A percentile compares a stretch with the other conserved stretches of the same genome.
These are phyloP conservation scores for Sporothrix curviconia DNA, from an alignment of 2,329 filamentous ascomycete species.

Conservation along the genomic window DNA sequence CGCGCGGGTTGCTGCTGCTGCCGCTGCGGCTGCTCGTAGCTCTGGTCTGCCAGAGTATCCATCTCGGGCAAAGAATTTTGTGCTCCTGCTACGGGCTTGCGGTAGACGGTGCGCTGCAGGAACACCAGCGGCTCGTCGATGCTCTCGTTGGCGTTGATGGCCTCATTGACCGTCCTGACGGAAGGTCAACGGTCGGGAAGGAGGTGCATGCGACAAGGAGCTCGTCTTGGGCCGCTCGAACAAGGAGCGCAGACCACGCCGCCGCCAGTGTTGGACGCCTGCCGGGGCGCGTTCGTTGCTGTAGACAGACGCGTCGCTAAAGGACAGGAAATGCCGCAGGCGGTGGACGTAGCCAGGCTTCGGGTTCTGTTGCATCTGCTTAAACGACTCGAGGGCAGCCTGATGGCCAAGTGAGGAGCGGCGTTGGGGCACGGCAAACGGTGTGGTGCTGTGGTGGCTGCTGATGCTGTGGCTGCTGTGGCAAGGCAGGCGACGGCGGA, in stretches of 20 bases:
- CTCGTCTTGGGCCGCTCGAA: background rate
- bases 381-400: too few species aligned
- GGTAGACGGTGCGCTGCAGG: slow-evolving; percentile 10
- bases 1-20: background rate
- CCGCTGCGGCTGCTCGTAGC: too few species aligned
- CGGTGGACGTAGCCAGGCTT: background rate
- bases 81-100: background rate
- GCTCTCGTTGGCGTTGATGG: too few species aligned
- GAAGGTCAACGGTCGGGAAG: too few species aligned
- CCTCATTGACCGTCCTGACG: too few species aligned
- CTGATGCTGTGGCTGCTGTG: too few species aligned
- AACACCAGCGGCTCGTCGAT: background rate
- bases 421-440: slow-evolving; percentile 6
- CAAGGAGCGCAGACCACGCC: too few species aligned
- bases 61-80: too few species aligned
- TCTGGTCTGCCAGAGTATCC: too few species aligned
- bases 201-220: background rate
- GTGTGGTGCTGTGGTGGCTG: background rate
- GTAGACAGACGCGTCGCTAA: background rate
- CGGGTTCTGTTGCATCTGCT: background rate
- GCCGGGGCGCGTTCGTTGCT: background rate
- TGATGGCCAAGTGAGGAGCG: slow-evolving; percentile 7
- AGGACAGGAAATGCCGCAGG: background rate
- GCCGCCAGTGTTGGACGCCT: too few species aligned
- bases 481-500: too few species aligned